Evolutionary conservation across 2,329 filamentous ascomycete species (phyloP), one percentile per base, ranked within the genome.

Genomic region (Ophiostoma ulmi): DNA sequence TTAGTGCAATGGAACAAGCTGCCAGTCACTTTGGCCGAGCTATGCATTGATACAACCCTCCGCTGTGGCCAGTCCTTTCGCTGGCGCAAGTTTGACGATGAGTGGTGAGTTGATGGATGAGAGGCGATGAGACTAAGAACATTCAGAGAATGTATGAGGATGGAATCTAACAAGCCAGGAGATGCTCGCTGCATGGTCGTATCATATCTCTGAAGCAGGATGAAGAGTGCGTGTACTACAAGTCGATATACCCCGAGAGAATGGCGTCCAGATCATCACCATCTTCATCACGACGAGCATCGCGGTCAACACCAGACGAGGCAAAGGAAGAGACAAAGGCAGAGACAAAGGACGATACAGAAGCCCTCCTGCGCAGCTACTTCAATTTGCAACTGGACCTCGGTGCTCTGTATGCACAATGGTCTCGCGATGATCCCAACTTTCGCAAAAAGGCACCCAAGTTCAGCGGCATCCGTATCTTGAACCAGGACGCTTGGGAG

Each of bases 401-500:
- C 5, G 84, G 86, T 17, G 80, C 85, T 0, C 83, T 98, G 17
- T 99, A 99, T 78, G 83, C 89, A 35, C 87, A 96, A 80, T 99
- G 96, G 96, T 94, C 94, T 0, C 81, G 84, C 0, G 87, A 89
- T 3, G 95, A 99, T 77, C 80, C 90, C 36, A 97, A 98, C 79
- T 99, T 99, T 80, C 90, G 89, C 76, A 91, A 90, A 77, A 92
- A 92, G 75, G 94, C 95, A 0, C 90, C 91, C 0, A 89, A 90
- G 70, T 99, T 99, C 78, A 90, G 90, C 0, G 95, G 96, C 14
- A 91, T 99, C 70, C 89, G 95, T 31, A 97, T 99, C 74, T 82
- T 99, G 64, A 92, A 90, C 76, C 95, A 99, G 81, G 94, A 97
- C 82, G 90, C 94, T 0, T 99, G 96, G 95, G 95, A 99, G 80